Base-by-base conservation (phyloP, 2,329 filamentous ascomycete species). In the Cladosporium sphaerospermum region DNA sequence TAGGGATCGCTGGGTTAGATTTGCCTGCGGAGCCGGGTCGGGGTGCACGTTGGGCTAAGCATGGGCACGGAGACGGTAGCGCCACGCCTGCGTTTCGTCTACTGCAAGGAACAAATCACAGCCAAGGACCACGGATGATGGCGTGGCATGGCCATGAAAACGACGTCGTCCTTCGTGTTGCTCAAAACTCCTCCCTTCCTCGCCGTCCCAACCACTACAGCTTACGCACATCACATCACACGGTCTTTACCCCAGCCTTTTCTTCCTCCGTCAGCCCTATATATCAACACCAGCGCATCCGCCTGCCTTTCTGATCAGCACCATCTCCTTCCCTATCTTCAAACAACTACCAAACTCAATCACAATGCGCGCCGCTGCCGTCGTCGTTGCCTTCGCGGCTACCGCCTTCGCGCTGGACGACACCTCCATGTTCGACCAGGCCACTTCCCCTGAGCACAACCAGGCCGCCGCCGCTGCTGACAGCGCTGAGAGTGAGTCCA, bases 361-460 rank as follows among this genome's bases (percentile, higher is more conserved):
- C 46, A 55, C 39, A 16, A 55, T 55, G 54, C 54, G 50, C 41
- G 39, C 54, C 50, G 19, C 54, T 32, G 48, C 45, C 54, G 36
- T 47, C 41, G 45, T 55, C 54, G 23, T 55, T 36, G 54, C 54
- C 44, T 48, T 55, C 44, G 54, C 54, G 31, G 54, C 54, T 32
- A 34, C 36, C 39, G 54, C 44, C 32, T 45, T 32, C 45, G 54
- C 53, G 41, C 39, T 55, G 31, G 53, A 43, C 28, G 41, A 31
- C 18, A n/a, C 37, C 39, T 18, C 23, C 28, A 46, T 13, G n/a
- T 52, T 46, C 47, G 18, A 44, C 53, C 19, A 45, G 23, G 47
- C 45, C 48, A 45, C 47, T 16, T 32, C 32, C 34, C 42, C 53
- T 14, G 23, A 45, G 13, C n/a, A 18, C 39, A 41, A 41, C 39